Evolutionary conservation across 2,329 filamentous ascomycete species (phyloP), one percentile per base, ranked within the genome.

Genomic region (Neoarthrinium moseri): DNA sequence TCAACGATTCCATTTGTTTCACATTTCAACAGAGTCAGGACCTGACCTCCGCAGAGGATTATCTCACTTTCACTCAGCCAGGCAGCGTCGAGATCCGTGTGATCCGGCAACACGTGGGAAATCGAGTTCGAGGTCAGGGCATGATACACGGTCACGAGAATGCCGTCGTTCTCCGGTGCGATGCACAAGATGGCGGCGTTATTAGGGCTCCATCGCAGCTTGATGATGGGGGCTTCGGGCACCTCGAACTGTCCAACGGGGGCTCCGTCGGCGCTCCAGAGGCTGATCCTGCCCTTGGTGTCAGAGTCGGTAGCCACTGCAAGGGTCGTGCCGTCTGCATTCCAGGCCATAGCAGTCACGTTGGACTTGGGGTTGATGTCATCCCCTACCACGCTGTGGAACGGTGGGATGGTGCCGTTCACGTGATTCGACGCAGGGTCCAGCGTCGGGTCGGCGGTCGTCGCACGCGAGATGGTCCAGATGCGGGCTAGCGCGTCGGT

Each of bases 401-500:
- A 75, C 40, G 70, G 67, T 43, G 69, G 70, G 51, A 65, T 64
- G 51, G 56, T 50, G 47, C 55, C 35, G 22, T 57, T 66, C 70
- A 74, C 72, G 71, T 75, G 72, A 72, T 63, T 62, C 50, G 66
- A 63, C 65, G 69, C 69, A 66, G 67, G 66, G 67, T 73, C 69
- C 45, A 61, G 57, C 43, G 62, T 62, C 34, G 63, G 57, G 42
- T 68, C 67, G 50, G 71, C 59, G 55, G 70, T 68, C 57, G 73
- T 67, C 61, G 71, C 71, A 74, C 75, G 77, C 64, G 77, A 75
- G 56, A 85, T 66, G 51, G 78, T 83, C 81, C 82, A 85, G 69
- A 85, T 74, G 54, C 81, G 81, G 73, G 81, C 82, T 80, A 85
- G 80, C 68, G 81, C 80, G 73, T 85, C 82, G 64, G 80, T 84